Base-by-base conservation (phyloP, 2,329 filamentous ascomycete genomes). In the Waltergamsia citrina region DNA sequence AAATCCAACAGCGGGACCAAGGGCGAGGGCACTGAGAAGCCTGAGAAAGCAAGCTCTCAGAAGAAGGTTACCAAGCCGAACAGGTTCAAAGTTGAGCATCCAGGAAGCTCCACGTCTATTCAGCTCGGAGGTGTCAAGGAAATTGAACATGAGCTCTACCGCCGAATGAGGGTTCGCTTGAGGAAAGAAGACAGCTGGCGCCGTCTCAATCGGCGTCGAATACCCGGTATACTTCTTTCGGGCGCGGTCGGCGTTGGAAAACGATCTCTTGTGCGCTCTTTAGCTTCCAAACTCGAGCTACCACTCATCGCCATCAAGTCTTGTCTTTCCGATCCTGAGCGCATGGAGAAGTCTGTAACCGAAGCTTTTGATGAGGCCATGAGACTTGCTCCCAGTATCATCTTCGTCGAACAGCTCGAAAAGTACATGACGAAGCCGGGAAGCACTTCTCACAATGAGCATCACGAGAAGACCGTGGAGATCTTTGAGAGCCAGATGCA, bases 401-500 rank as follows among this genome's bases (percentile, higher is more conserved):
- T 98, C 5, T 93, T 95, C 49, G 83, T 96, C 37, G 87, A 94
- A 45, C 82, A 94, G 45, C 85, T 96, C 34, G 88, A 98, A 55
- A 42, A 45, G 37, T 81, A 82, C 4, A 92, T 96, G 47, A 85
- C 87, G 0, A 94, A 93, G 54, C 44, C 48, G 3, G 71, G 83
- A 36, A 85, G 94, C 41, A 84, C 76, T 35, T 78, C 82, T 2
- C 83, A 92, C 48, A 80, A 82, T 48, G 86, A 94, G 43, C 90
- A 93, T 76, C 87, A 94, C 52, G 85, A 86, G 50, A 69, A 87
- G 34, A 92, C 93, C 41, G 81, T 93, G 10, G 75, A 78, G 1
- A 84, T 94, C 50, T 76, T 96, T 43, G 65, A 85, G 36, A 81
- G 82, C 15, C 93, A 87, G 37, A 93, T 96, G 82, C 83, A 87